phyloP scores from a whole-genome alignment of 2,329 filamentous ascomycete genomes.

The Setomelanomma holmii region DNA sequence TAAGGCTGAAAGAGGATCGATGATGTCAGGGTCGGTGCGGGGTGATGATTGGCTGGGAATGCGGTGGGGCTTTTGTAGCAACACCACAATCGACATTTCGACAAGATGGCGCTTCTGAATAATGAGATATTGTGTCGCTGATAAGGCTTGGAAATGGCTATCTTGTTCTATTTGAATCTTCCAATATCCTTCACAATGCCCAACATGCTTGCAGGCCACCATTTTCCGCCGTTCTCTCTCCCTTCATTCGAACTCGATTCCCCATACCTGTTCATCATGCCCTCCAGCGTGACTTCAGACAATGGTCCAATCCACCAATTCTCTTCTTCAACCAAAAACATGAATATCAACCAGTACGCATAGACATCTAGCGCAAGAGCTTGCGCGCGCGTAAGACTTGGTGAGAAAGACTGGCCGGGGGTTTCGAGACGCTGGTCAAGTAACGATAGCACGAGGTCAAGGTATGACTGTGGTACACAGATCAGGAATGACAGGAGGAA shows the following conservation, averaged over 20 bases:
- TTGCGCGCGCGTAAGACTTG: conserved; percentile 16
- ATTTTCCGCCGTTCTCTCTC: not conserved
- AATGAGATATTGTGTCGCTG: too few species aligned
- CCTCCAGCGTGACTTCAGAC: conserved; percentile 18
- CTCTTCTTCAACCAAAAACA: conserved; percentile 30
- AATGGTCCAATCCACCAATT: conserved; percentile 30
- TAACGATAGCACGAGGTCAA: conserved; percentile 14
- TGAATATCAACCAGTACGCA: conserved; percentile 28
- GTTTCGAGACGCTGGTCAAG: conserved; percentile 16
- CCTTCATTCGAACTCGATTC: conserved; percentile 12
- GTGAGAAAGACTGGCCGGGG: not conserved
- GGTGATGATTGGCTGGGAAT: not conserved
- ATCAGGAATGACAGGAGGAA: conserved; percentile 17
- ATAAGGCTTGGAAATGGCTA: too few species aligned
- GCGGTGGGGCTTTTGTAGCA: not conserved
- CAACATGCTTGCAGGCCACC: conserved; percentile 7
- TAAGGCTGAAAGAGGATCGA: conserved; percentile 9
- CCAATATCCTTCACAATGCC: not conserved
- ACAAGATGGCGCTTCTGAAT: too few species aligned
- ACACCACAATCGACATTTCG: too few species aligned
- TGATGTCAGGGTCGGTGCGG: not conserved
- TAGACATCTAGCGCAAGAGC: conserved; percentile 30
- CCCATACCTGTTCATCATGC: conserved; percentile 25
- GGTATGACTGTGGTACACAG: conserved; percentile 9
- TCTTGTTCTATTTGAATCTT: not conserved